A percentile compares a stretch with the other conserved stretches of the same genome.
Conservation (phyloP, 306 rosid genomes). For the Cucurbita moschata region DNA sequence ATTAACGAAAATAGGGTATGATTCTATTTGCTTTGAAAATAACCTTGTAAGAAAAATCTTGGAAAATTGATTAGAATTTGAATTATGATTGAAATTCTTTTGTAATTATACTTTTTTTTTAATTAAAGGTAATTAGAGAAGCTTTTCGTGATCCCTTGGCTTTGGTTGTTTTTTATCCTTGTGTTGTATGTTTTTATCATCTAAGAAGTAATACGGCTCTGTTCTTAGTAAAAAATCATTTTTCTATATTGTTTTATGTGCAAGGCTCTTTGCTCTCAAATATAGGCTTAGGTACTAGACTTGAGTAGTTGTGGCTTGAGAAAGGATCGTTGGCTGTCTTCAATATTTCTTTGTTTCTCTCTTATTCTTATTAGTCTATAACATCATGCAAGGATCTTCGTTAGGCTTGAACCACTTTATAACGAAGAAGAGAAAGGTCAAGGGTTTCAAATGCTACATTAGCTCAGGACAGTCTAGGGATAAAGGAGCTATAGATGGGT, state of each 20-base stretch:
- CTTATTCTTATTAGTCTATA: not conserved
- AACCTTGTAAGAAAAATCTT: not conserved
- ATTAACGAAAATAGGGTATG: not conserved
- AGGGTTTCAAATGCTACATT: no score
- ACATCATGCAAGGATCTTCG: not conserved
- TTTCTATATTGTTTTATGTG: not conserved
- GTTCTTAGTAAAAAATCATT: not conserved
- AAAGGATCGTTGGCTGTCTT: not conserved
- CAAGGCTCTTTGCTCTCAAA: not conserved
- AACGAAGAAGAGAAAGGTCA: no score
- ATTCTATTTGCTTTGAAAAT: not conserved
- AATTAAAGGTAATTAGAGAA: no score
- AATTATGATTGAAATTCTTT: not conserved
- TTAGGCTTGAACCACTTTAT: not conserved
- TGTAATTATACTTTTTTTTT: not conserved
- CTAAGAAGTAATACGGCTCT: not conserved
- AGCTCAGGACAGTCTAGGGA: no score
- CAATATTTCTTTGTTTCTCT: not conserved
- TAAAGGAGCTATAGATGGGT: no score
- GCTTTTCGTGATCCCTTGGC: no score
- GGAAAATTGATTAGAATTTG: not conserved
- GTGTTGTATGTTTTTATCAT: not conserved
- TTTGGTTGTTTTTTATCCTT: not conserved
- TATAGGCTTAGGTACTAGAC: not conserved
- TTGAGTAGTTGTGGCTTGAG: not conserved